phyloP scores from a whole-genome alignment of 2,329 filamentous ascomycete genomes.

The Gliomastix tumulicola region DNA sequence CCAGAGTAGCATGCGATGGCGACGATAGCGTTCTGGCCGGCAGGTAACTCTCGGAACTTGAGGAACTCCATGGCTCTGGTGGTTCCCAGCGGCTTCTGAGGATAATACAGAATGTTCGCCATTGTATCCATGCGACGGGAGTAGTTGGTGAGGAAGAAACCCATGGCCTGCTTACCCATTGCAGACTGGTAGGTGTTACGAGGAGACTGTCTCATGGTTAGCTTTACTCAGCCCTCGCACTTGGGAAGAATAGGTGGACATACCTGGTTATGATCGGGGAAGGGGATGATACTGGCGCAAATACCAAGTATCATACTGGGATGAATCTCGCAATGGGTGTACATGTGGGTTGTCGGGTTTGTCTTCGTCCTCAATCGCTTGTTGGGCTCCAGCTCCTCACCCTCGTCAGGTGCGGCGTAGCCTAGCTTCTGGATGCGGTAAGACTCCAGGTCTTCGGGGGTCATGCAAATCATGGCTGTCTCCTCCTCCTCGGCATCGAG shows the following conservation, averaged over 20 bases:
- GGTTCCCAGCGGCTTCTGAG: slow-evolving; percentile 92
- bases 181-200: slow-evolving; percentile 99
- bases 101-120: slow-evolving; percentile 98
- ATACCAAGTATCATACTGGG: slow-evolving; percentile 98
- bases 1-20: slow-evolving; percentile 96
- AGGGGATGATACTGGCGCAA: slow-evolving; percentile 98
- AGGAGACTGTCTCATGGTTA: slow-evolving; percentile 60
- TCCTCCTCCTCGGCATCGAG: slow-evolving; percentile 98
- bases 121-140: slow-evolving; percentile 97
- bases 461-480: slow-evolving; percentile 99
- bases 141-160: slow-evolving; percentile 96
- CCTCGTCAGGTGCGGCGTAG: slow-evolving; percentile 37
- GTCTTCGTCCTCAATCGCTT: slow-evolving; percentile 82
- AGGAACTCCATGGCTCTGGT: slow-evolving; percentile 98
- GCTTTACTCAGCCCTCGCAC: not conserved
- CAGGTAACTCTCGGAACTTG: slow-evolving; percentile 94
- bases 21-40: slow-evolving; percentile 96
- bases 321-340: slow-evolving; percentile 98
- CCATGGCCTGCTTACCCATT: slow-evolving; percentile 99
- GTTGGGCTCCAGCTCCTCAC: slow-evolving; percentile 62
- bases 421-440: slow-evolving; percentile 57
- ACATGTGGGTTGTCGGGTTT: slow-evolving; percentile 82
- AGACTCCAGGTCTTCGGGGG: slow-evolving; percentile 84
- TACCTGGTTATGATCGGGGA: slow-evolving; percentile 96
- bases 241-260: slow-evolving; percentile 12